Evolutionary conservation across 140 eudicot species (phyloP).

Genomic region (Oenanthe javanica): DNA sequence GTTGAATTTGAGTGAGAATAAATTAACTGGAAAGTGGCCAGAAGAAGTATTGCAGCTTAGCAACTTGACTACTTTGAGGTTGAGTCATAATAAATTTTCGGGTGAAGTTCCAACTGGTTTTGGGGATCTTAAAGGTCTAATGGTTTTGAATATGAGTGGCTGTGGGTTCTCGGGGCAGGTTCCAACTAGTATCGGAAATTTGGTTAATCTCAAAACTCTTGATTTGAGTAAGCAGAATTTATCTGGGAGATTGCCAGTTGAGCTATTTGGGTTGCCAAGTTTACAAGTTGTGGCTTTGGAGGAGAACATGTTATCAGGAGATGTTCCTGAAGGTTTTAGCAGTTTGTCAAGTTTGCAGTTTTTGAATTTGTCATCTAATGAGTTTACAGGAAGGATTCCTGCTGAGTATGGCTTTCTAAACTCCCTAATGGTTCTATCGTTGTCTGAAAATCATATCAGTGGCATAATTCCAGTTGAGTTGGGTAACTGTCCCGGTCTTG

Average conservation of each 20-base stretch:
- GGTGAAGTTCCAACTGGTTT: conserved; percentile 26
- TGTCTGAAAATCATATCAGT: conserved; percentile 42
- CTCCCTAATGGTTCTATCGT: conserved; percentile 47
- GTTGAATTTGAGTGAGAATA: conserved; percentile 54
- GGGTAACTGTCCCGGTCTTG: conserved; percentile 55
- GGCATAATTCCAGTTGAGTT: conserved; percentile 50
- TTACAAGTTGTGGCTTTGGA: conserved; percentile 63
- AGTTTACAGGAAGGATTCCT: conserved; percentile 64
- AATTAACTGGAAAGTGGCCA: conserved; percentile 49
- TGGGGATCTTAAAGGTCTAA: conserved; percentile 41
- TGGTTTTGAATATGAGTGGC: conserved; percentile 64
- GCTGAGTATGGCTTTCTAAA: conserved; percentile 54
- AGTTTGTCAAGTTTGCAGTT: conserved; percentile 54
- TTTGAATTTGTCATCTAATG: conserved; percentile 68
- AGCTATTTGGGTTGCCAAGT: conserved; percentile 69
- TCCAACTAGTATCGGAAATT: conserved; percentile 45
- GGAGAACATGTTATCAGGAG: conserved; percentile 58
- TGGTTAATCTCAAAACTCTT: conserved; percentile 45
- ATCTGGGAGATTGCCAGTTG: conserved; percentile 66
- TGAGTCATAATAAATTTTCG: conserved; percentile 52
- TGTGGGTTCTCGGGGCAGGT: conserved; percentile 62
- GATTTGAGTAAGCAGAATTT: conserved; percentile 84
- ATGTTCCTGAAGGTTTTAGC: conserved; percentile 85
- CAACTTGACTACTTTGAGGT: conserved; percentile 57
- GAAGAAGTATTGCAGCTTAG: conserved; percentile 33